Conservation (phyloP, 2,329 filamentous ascomycete species). For the Xylaria hypoxylon region DNA sequence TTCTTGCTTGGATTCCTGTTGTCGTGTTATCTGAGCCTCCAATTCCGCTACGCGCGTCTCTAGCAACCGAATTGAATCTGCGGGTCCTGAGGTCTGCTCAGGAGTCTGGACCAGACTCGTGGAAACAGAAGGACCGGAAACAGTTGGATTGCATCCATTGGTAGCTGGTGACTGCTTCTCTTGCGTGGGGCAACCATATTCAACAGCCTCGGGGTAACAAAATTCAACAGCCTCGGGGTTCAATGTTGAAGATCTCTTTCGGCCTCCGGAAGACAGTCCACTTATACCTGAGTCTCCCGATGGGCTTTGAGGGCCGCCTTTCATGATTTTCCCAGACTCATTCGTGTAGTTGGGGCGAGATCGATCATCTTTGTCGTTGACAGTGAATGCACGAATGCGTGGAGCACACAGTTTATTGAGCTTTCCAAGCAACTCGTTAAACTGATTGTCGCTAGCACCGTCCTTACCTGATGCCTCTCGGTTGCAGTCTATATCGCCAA, state of each 20-base stretch:
- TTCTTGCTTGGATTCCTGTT: slow-evolving; percentile 12
- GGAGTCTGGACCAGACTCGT: not conserved
- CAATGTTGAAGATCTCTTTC: slow-evolving; percentile 35
- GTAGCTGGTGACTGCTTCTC: slow-evolving; percentile 16
- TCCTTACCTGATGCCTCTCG: slow-evolving; percentile 7
- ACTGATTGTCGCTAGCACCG: slow-evolving; percentile 26
- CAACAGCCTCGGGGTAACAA: slow-evolving; percentile 44
- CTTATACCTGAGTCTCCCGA: slow-evolving; percentile 40
- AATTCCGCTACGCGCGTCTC: slow-evolving; percentile 37
- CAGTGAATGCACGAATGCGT: slow-evolving; percentile 32
- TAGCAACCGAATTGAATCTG: slow-evolving; percentile 29
- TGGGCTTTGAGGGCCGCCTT: slow-evolving; percentile 16
- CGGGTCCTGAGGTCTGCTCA: not conserved
- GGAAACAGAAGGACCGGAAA: not conserved
- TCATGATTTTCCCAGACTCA: not conserved
- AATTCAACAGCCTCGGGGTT: slow-evolving; percentile 49
- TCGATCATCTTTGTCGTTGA: slow-evolving; percentile 22
- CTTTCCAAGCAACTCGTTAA: slow-evolving; percentile 42
- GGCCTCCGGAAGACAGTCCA: slow-evolving; percentile 29
- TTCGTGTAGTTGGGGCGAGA: not conserved
- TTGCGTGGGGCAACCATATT: slow-evolving; percentile 39
- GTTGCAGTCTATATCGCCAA: not conserved
- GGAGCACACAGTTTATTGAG: slow-evolving; percentile 41
- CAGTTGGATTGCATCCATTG: not conserved
- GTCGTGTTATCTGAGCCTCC: slow-evolving; percentile 34